Evolutionary conservation across 306 rosid species (phyloP), one percentile per base, ranked within the genome.

Genomic region (Fragaria iinumae): DNA sequence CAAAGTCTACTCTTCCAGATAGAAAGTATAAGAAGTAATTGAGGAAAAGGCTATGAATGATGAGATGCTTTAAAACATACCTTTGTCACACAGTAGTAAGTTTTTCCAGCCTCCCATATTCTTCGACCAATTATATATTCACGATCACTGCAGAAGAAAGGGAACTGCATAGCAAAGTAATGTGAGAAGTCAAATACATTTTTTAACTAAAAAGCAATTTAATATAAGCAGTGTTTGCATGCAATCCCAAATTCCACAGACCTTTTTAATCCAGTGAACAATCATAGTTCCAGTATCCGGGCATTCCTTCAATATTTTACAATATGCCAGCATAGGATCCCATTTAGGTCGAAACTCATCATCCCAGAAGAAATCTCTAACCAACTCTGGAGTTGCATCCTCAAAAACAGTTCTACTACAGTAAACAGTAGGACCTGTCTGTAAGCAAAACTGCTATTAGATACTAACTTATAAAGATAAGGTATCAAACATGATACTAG

Each of bases 341-440:
- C 99, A 96, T 83, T 88, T 90, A 79, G 90, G 90, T 72, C 99
- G 96, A 77, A 91, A 92, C 77, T 96, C 98, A 84, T 96, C 99
- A 79, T 96, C 99, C 99, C 99, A 96, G 79, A 96, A 96, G 86
- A 96, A 96, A 85, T 96, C 99, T 84, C 98, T 89, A 23, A 96
- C 99, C 87, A 96, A 69, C 88, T 96, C 99, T 2, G 96, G 93
- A 39, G 89, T 87, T 57, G 96, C 98, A 76, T 96, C 99, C 86
- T 96, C 98, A 81, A 92, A 96, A 59, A 92, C 87, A 66, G 97
- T 96, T 89, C 86, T 91, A 78, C 93, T 96, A 17, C 96, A 89
- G 84, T 96, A 96, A 78, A 91, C 78, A 73, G 93, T 91, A 49
- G 97, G 90, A 55, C 97, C 93, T 66, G 88, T 80, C 99, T 96